Base-by-base conservation (phyloP, 345 rosid species). In the Brassica incana region DNA sequence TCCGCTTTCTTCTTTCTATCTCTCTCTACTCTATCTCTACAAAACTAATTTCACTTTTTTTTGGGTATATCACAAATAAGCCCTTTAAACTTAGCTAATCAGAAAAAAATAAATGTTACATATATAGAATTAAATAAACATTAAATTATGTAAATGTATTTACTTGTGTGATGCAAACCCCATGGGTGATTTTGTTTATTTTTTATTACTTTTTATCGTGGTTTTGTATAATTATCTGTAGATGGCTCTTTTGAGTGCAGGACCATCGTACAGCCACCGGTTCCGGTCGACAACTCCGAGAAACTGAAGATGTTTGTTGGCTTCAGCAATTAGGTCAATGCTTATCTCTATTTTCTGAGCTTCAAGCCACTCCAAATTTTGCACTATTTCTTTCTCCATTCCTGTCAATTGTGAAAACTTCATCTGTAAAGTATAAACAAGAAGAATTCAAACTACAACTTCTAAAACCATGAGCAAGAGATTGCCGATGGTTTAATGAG, bases 261-360 rank as follows among this genome's bases (percentile, higher is more conserved):
- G 90, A 32, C 92, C 91, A 45, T 90, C 90, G 65, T 93, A 88
- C 72, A 91, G 93, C 78, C 84, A 88, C 16, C 90, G 91, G 32
- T 84, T 88, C 83, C 54, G 77, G 72, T 91, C 95, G 32, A 93
- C 90, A 15, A 84, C 86, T 0, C 85, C 85, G 9, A 93, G 97
- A 45, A 93, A 93, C 74, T 82, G 73, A 80, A 93, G 94, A 18
- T 93, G 98, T 60, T 76, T 73, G 63, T 87, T 88, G 27, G 97
- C 93, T 1, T 90, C 88, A 35, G 38, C 38, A 7, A 43, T 43
- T 43, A 43, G 11, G 45, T 38, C 45, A 38, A 38, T 38, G 45
- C 45, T 38, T 38, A 38, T 8, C 45, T 38, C 45, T 38, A 38
- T 38, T 3, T 38, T 38, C 45, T 38, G 11, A 38, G 45, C 45